Evolutionary conservation across 176 grass and related monocot species (phyloP), one percentile per base, ranked within the genome.

Genomic region (Echinochloa phyllopogon): DNA sequence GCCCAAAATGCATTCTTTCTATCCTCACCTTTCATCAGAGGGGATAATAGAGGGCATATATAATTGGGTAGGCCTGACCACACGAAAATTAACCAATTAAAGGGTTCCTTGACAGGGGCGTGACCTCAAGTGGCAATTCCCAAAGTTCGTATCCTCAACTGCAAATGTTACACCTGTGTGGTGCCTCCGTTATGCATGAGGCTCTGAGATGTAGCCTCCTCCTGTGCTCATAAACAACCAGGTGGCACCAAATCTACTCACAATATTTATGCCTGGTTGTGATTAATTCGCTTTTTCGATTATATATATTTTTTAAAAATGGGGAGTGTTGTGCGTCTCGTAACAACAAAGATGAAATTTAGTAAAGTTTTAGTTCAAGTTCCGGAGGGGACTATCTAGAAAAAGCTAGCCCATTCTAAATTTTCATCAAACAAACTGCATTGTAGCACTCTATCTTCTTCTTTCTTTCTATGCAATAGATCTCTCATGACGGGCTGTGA

Each of bases 111-210:
- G 88, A 89, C 20, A 82, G 64, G 23, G 67, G 82, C 78, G 15
- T 72, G 53, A 24, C 24, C 21, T 45, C 17, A 18, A 39, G 66
- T 24, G 25, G 65, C 47, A 66, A 60, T 37, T 29, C 68, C 21
- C 10, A 55, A 63, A 62, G 71, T 75, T 80, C 55, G 60, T 36
- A 63, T 70, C 42, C 51, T 76, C 5, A 36, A 10, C 9, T 65
- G 33, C 17, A 82, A 86, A 29, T 21, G 43, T 53, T 82, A 82
- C 83, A 89, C 4, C 25, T 82, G 71, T 63, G 37, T 86, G 88
- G 71, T 82, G 44, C 27, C 67, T 79, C 50, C 41, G 45, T 33
- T 33, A 33, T 33, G 29, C 29, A 33, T 51, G 9, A 27, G 69
- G 51, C 62, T 52, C 25, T 58, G 51, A 68, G 9, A 69, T 57